phyloP scores from a whole-genome alignment of 2,329 filamentous ascomycete species.

The Nemania serpens region DNA sequence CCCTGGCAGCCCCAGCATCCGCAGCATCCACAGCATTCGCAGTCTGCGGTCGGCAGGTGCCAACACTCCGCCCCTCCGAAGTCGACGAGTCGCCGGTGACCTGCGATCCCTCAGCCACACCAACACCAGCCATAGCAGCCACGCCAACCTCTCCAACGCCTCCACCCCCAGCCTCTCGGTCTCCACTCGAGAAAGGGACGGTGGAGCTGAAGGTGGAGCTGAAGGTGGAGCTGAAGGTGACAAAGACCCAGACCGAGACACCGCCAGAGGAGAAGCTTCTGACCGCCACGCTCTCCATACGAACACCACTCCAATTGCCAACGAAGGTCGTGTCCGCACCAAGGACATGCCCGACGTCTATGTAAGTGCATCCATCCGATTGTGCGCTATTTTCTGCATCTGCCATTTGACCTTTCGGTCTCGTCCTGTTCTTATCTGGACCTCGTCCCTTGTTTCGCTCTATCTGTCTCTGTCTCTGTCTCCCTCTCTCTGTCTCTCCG shows the following conservation, averaged over 20 bases:
- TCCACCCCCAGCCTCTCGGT: no score
- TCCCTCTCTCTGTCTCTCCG: background rate
- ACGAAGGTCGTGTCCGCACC: slow-evolving; percentile 83
- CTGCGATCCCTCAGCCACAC: slow-evolving; percentile 70
- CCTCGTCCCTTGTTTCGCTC: background rate
- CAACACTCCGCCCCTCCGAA: slow-evolving; percentile 70
- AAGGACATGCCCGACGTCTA: slow-evolving; percentile 92
- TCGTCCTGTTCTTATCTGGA: background rate
- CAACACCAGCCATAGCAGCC: slow-evolving; percentile 53
- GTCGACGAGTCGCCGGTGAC: slow-evolving; percentile 75
- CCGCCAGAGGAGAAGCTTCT: slow-evolving; percentile 42
- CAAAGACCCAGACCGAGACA: slow-evolving; percentile 35
- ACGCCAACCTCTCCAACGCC: slow-evolving; percentile 13
- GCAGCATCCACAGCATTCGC: slow-evolving; percentile 36
- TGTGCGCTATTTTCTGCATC: background rate
- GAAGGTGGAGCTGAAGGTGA: no score
- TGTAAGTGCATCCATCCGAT: slow-evolving; percentile 65
- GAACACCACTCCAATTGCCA: slow-evolving; percentile 70
- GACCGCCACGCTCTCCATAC: slow-evolving; percentile 32
- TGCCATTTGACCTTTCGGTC: background rate
- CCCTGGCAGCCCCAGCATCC: slow-evolving; percentile 54
- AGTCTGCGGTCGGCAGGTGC: slow-evolving; percentile 51
- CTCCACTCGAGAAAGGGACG: slow-evolving; percentile 28
- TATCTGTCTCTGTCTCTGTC: slow-evolving; percentile 1
- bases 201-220: no score